Evolutionary conservation across 1,139 yeast genomes (phyloP), one percentile per base, ranked within the genome.

Genomic region (Candida tetrigidarum): DNA sequence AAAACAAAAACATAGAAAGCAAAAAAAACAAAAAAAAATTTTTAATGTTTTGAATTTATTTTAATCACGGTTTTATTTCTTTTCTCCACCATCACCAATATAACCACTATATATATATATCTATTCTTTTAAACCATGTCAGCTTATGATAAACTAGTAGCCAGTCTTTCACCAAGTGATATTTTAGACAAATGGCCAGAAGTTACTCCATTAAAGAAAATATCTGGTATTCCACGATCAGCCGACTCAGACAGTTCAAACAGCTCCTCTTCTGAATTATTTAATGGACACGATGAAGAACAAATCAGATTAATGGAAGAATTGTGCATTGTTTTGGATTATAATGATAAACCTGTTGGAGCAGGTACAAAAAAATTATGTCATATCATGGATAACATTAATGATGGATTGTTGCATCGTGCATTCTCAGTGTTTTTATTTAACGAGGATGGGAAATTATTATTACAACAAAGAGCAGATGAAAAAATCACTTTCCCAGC

Each of bases 281-380:
- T 91, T 53, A 76, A 75, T 8, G 98, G 97, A 18, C 96, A 91
- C 57, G 97, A 93, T 63, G 86, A 85, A 59, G 98, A 92, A 64
- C 99, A 93, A 67, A 90, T 93, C 66, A 80, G 83, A 59, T 76
- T 93, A 53, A 93, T 95, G 99, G 96, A 91, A 56, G 99, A 93
- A 67, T 84, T 92, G 52, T 93, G 99, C 67, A 91, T 93, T 53
- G 96, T 93, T 3, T 75, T 92, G 53, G 97, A 93, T 65, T 84
- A 87, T 71, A 69, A 91, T 57, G 99, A 93, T 64, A 70, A 63
- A 44, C 96, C 97, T 8, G 73, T 91, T 42, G 99, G 97, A 20
- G 92, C 96, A 3, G 98, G 95, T 12, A 88, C 97, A 48, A 93
- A 93, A 68, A 95, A 92, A 67, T 70, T 89, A 44, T 91, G 97